Evolutionary conservation across 2,329 filamentous ascomycete species (phyloP), one percentile per base, ranked within the genome.

Genomic region (Aspergillus ibericus): DNA sequence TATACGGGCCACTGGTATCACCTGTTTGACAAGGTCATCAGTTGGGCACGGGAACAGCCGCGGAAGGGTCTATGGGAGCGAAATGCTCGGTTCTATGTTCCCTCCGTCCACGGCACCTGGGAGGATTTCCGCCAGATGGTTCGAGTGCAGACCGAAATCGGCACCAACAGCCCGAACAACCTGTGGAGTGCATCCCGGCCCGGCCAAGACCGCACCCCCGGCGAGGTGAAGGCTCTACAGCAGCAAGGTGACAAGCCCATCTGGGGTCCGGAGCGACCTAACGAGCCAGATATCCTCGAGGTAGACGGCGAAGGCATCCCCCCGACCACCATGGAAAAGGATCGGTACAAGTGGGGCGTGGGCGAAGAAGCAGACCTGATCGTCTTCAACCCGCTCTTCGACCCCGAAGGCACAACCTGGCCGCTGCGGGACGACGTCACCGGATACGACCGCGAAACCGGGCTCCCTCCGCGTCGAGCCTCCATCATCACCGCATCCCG

Each of bases 291-390:
- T 71, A 88, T 88, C 76, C 88, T 92, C 61, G 85, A 90, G 70
- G 78, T 82, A 2, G 86, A 89, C 7, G 82, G 88, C n/a, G 91
- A 95, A 59, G 88, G 90, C 0, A 78, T 80, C 15, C 92, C 92
- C 0, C 89, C 90, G 0, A 88, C 83, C 0, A 80, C 81, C 1
- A 88, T 91, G 66, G 90, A 93, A 52, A 88, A 90, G 61, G 92
- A 97, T 70, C 85, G 88, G 64, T 92, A 93, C 72, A 75, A 82
- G 52, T 97, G 93, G 93, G 93, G 93, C 32, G 89, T 95, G 0
- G 90, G 85, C 55, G 93, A 97, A 75, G 90, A 96, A 59, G 92
- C 93, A 10, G 93, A 98, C 73, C 85, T 96, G 65, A 93, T 98
- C 70, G 91, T 92, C 0, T 86, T 98, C 61, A 95, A 93, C 70